These are phyloP conservation scores for Malus fusca DNA, from an alignment of 306 rosid genomes.

Conservation along the genomic window DNA sequence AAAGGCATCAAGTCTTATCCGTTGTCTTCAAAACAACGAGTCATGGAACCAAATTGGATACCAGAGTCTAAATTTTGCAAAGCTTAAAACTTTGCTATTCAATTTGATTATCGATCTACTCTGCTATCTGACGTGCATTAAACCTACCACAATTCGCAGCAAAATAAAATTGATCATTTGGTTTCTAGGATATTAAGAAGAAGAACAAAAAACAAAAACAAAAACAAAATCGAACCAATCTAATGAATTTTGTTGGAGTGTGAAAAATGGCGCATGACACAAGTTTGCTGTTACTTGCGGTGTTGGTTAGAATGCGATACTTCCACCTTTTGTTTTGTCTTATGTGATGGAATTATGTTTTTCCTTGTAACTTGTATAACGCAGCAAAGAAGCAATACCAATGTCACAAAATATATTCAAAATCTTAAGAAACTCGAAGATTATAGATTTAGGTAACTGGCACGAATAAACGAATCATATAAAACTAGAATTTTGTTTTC, in stretches of 20 bases:
- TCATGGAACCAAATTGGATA: no score
- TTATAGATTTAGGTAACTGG: not conserved
- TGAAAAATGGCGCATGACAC: not conserved
- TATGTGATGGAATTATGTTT: not conserved
- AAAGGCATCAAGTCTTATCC: not conserved
- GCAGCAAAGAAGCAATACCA: not conserved
- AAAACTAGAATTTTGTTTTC: not conserved
- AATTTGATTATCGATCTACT: no score
- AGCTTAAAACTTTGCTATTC: no score
- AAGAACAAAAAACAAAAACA: no score
- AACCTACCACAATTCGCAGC: not conserved
- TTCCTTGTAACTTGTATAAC: not conserved
- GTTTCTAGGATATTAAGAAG: no score
- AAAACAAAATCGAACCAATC: not conserved
- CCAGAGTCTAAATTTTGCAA: no score
- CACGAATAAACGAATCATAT: not conserved
- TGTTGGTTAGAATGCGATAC: not conserved
- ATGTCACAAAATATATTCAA: not conserved
- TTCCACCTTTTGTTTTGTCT: not conserved
- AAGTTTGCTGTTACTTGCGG: not conserved
- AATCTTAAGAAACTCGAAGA: not conserved
- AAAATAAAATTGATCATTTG: no score
- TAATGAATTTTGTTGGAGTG: not conserved
- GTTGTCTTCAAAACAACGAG: accelerated
- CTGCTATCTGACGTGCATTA: not conserved